Conservation (phyloP, 2,329 filamentous ascomycete genomes). For the Ophiostoma ulmi region DNA sequence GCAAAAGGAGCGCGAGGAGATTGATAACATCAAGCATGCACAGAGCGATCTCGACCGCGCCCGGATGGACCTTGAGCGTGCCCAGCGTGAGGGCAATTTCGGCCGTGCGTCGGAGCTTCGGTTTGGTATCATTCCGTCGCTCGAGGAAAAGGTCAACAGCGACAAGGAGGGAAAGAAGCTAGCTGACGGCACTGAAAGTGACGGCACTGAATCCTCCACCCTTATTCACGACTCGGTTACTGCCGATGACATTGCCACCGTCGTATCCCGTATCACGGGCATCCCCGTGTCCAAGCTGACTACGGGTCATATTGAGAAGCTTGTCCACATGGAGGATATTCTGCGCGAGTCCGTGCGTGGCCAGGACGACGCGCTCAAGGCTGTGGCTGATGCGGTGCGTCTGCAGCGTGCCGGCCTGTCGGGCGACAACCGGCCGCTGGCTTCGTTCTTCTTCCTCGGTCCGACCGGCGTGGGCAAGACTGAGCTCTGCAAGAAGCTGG, state of each 20-base stretch:
- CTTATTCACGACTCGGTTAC: slow-evolving; percentile 94
- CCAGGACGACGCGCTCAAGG: slow-evolving; percentile 87
- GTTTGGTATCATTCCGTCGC: slow-evolving; percentile 76
- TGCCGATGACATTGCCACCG: slow-evolving; percentile 85
- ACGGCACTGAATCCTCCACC: slow-evolving; percentile 42
- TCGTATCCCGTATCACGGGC: slow-evolving; percentile 85
- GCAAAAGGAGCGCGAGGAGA: slow-evolving; percentile 83
- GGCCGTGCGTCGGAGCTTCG: slow-evolving; percentile 83
- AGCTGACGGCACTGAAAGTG: slow-evolving; percentile 36
- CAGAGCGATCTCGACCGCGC: slow-evolving; percentile 87
- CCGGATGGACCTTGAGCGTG: slow-evolving; percentile 77
- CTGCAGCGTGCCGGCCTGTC: slow-evolving; percentile 90
- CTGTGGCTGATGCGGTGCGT: slow-evolving; percentile 86
- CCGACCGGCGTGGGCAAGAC: slow-evolving; percentile 97
- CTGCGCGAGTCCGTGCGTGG: slow-evolving; percentile 79
- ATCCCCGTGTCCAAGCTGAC: slow-evolving; percentile 92
- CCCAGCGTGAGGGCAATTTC: slow-evolving; percentile 83
- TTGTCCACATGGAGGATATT: slow-evolving; percentile 92
- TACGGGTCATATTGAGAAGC: slow-evolving; percentile 86
- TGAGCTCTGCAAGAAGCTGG: slow-evolving; percentile 93
- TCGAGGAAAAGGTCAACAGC: slow-evolving; percentile 74
- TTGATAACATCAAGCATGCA: slow-evolving; percentile 78
- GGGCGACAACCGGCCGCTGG: slow-evolving; percentile 84
- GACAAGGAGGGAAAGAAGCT: slow-evolving; percentile 48
- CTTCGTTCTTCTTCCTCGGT: slow-evolving; percentile 95